phyloP scores from a whole-genome alignment of 441 rosid genomes.

The Adansonia madagascariensis region DNA sequence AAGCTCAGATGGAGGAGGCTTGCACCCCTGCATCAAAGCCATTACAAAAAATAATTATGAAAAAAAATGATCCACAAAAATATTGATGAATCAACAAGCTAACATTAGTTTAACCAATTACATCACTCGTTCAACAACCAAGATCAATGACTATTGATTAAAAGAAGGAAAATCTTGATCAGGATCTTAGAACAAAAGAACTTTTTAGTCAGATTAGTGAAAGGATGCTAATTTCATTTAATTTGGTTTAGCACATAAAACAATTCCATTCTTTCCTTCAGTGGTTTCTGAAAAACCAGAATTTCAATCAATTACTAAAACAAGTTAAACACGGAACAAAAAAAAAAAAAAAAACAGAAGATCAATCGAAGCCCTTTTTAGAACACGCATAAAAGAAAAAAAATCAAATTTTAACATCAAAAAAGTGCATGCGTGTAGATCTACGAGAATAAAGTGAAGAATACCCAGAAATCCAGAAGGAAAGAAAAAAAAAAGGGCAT shows the following conservation, averaged over 20 bases:
- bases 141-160: background rate
- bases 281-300: background rate
- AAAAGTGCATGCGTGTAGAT: too few relatives aligned
- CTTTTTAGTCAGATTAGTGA: background rate
- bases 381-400: background rate
- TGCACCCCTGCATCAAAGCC: slow-evolving; percentile 63
- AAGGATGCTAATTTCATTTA: background rate
- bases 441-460: too few relatives aligned
- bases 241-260: background rate
- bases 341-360: too few relatives aligned
- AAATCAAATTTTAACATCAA: too few relatives aligned
- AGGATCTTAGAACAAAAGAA: background rate
- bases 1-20: slow-evolving; percentile 58
- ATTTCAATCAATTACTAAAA: background rate
- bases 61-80: background rate
- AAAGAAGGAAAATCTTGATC: background rate
- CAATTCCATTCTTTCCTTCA: background rate
- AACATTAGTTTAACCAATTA: background rate
- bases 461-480: too few relatives aligned
- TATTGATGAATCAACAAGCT: background rate
- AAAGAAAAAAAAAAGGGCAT: background rate
- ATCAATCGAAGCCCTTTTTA: background rate
- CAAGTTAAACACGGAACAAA: too few relatives aligned
- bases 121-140: background rate
- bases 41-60: background rate